Conservation (phyloP, 257 asterid genomes). For the Solanum chiquidenum region DNA sequence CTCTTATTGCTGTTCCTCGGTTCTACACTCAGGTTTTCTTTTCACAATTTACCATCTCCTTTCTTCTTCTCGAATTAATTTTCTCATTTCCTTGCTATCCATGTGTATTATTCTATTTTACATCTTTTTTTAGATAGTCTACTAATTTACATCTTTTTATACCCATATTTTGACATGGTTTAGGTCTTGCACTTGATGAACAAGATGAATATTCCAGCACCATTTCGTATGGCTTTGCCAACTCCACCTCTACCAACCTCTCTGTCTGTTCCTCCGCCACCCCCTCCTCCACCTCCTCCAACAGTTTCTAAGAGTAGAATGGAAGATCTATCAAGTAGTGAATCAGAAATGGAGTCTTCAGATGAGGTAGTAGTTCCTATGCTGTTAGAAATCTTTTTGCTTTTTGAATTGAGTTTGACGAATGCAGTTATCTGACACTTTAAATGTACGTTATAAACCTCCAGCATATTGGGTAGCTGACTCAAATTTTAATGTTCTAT, state of each 20-base stretch:
- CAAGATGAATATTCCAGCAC: constrained; percentile 98
- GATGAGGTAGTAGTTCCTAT: constrained; percentile 53
- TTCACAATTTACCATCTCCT: neutral
- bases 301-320: constrained; percentile 20
- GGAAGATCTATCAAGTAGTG: constrained; percentile 44
- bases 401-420: neutral
- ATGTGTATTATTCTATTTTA: neutral
- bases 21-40: constrained; percentile 79
- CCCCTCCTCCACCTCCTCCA: constrained; percentile 52
- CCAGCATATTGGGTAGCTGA: neutral
- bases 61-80: neutral
- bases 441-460: neutral
- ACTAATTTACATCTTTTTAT: neutral
- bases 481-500: neutral
- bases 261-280: constrained; percentile 38
- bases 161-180: neutral
- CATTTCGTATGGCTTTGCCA: constrained; percentile 81
- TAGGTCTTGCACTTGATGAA: constrained; percentile 99
- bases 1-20: constrained; percentile 95
- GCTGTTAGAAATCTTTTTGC: neutral
- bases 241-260: constrained; percentile 78
- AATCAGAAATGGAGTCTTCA: constrained; percentile 93
- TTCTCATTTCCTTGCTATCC: neutral
- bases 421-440: neutral
- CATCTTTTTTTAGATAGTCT: neutral